Conservation (phyloP, 2,329 filamentous ascomycete genomes). For the Remersonia thermophila region DNA sequence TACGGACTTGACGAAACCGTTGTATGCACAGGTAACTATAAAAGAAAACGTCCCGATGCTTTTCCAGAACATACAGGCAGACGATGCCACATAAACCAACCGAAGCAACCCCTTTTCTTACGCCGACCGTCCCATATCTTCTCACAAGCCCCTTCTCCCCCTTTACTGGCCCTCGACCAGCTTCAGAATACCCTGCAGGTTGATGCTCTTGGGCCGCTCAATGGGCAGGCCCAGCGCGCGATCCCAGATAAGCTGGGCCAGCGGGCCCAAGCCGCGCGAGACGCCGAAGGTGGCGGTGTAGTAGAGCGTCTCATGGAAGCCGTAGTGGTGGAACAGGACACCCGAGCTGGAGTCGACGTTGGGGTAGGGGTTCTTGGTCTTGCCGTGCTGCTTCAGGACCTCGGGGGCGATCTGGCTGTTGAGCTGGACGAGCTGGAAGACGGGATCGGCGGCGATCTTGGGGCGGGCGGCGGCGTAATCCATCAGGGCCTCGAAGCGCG, state of each 20-base stretch:
- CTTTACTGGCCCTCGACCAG: conserved; percentile 37
- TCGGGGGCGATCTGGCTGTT: conserved; percentile 84
- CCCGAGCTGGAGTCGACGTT: conserved; percentile 93
- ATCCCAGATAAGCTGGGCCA: conserved; percentile 95
- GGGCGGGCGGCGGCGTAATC: conserved; percentile 79
- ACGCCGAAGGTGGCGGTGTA: conserved; percentile 68
- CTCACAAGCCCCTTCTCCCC: too few species aligned
- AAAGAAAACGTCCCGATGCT: too few species aligned
- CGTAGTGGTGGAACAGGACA: conserved; percentile 95
- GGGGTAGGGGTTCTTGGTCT: conserved; percentile 96
- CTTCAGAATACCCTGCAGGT: conserved; percentile 74
- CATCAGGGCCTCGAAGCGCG: conserved; percentile 92
- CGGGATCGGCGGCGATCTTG: conserved; percentile 73
- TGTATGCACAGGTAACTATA: too few species aligned
- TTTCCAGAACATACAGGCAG: too few species aligned
- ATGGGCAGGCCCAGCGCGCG: conserved; percentile 87
- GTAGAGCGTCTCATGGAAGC: conserved; percentile 93
- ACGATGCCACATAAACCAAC: too few species aligned
- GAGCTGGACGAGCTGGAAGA: conserved; percentile 88
- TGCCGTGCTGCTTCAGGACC: conserved; percentile 88
- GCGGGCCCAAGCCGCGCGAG: conserved; percentile 63
- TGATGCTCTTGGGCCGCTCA: conserved; percentile 95
- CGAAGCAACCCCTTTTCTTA: too few species aligned
- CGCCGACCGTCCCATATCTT: too few species aligned
- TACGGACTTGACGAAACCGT: too few species aligned